A percentile compares a stretch with the other conserved stretches of the same genome.
Evolutionary conservation across 2,329 filamentous ascomycete genomes (phyloP).

Genomic region (Lanzia echinophila): DNA sequence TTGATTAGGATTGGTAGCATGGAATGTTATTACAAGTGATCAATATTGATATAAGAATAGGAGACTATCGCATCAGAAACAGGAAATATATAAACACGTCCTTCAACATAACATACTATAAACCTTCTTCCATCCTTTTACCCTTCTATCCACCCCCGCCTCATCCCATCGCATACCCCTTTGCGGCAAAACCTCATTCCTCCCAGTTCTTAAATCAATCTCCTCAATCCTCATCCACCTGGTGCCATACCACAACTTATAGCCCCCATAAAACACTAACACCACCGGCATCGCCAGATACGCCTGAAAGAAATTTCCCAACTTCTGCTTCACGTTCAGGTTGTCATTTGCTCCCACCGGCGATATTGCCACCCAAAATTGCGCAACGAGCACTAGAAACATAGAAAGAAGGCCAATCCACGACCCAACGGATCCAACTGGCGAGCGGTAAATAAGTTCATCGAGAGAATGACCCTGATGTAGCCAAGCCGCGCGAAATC

Average conservation of each 20-base stretch:
- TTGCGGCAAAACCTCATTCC: conserved; percentile 49
- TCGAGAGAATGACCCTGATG: conserved; percentile 52
- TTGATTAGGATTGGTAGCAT: too few relatives aligned
- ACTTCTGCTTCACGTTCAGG: conserved; percentile 37
- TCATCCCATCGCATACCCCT: conserved; percentile 57
- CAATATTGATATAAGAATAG: too few relatives aligned
- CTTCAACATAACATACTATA: background rate
- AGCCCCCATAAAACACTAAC: conserved; percentile 58
- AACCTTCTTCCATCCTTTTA: background rate
- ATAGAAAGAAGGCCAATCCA: conserved; percentile 54
- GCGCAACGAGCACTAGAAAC: conserved; percentile 32
- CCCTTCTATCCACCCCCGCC: conserved; percentile 43
- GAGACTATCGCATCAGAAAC: too few relatives aligned
- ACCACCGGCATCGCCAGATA: conserved; percentile 67
- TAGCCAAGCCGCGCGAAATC: conserved; percentile 75
- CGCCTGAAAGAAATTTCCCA: conserved; percentile 64
- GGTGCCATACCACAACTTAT: conserved; percentile 74
- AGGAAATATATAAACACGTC: background rate
- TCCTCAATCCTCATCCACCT: conserved; percentile 58
- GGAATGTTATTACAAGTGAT: too few relatives aligned
- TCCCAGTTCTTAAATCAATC: conserved; percentile 82
- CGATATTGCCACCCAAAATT: conserved; percentile 76
- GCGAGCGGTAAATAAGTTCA: conserved; percentile 56
- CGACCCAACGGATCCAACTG: conserved; percentile 54
- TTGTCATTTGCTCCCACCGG: conserved; percentile 53